A percentile compares a stretch with the other conserved stretches of the same genome.
These are phyloP conservation scores for Hydnomerulius pinastri DNA, from an alignment of 768 basidiomycete species.

Conservation along the genomic window DNA sequence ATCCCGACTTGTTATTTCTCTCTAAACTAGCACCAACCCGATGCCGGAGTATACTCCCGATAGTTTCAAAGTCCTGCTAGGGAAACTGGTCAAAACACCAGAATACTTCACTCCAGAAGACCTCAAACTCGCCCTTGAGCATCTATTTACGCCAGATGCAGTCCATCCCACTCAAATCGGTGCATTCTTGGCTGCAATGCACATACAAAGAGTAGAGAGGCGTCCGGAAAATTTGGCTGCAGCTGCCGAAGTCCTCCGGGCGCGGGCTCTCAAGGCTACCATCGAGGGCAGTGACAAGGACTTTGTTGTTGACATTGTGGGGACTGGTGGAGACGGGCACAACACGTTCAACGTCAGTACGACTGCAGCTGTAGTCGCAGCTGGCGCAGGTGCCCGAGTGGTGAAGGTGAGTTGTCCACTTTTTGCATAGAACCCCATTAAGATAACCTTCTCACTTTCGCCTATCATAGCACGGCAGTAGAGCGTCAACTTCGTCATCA, in stretches of 20 bases:
- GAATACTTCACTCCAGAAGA: conserved; percentile 81
- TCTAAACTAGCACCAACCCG: neutral
- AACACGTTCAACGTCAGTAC: conserved; percentile 98
- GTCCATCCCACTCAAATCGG: conserved; percentile 78
- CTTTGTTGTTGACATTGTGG: conserved; percentile 58
- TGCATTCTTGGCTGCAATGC: conserved; percentile 85
- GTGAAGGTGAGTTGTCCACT: conserved; percentile 65
- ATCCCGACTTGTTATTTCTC: too few relatives aligned
- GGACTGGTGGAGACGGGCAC: conserved; percentile 81
- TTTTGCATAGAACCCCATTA: neutral
- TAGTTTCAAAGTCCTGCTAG: conserved; percentile 76
- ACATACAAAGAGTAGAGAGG: conserved; percentile 76
- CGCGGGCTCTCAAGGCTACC: conserved; percentile 63
- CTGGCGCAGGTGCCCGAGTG: conserved; percentile 91
- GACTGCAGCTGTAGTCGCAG: conserved; percentile 89
- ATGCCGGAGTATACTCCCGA: conserved; percentile 39
- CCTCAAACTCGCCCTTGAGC: conserved; percentile 69
- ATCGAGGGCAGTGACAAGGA: conserved; percentile 63
- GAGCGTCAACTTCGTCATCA: conserved; percentile 91
- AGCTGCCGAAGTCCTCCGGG: conserved; percentile 72
- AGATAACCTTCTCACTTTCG: neutral
- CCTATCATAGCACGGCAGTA: conserved; percentile 74
- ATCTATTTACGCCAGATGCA: conserved; percentile 66
- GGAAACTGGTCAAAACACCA: conserved; percentile 77
- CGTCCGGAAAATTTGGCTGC: conserved; percentile 76